phyloP scores from a whole-genome alignment of 2,329 filamentous ascomycete genomes.

The Thelonectria rubi region DNA sequence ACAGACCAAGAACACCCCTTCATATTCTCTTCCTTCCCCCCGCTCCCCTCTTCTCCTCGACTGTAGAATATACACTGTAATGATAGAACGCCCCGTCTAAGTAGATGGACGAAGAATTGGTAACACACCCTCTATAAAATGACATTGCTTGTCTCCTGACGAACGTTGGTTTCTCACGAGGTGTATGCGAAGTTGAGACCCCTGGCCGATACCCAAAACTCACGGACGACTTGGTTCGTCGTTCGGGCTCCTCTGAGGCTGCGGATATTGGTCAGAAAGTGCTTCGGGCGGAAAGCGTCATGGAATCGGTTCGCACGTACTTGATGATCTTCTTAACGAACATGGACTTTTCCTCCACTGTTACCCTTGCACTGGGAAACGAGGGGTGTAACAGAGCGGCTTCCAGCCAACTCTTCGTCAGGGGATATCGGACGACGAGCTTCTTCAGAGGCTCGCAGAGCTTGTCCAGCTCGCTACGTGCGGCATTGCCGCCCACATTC shows the following conservation, averaged over 20 bases:
- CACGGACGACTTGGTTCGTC: constrained; percentile 73
- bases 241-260: constrained; percentile 70
- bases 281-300: background rate
- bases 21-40: background rate
- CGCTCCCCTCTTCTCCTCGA: background rate
- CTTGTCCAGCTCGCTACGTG: constrained; percentile 76
- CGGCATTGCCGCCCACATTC: constrained; percentile 74
- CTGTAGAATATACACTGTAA: constrained; percentile 6
- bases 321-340: constrained; percentile 74
- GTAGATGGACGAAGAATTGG: background rate
- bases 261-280: constrained; percentile 5
- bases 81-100: background rate
- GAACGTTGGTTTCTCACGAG: constrained; percentile 51
- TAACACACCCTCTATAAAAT: background rate
- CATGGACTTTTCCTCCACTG: constrained; percentile 64
- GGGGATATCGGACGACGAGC: constrained; percentile 64
- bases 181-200: constrained; percentile 69
- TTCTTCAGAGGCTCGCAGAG: constrained; percentile 77
- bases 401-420: constrained; percentile 70
- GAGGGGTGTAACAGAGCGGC: constrained; percentile 62
- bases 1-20: background rate
- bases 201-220: constrained; percentile 77
- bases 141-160: background rate
- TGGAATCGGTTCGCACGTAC: constrained; percentile 45
- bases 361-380: constrained; percentile 69